Conservation (phyloP, 2,329 filamentous ascomycete species). For the Stagonosporopsis rhizophila region DNA sequence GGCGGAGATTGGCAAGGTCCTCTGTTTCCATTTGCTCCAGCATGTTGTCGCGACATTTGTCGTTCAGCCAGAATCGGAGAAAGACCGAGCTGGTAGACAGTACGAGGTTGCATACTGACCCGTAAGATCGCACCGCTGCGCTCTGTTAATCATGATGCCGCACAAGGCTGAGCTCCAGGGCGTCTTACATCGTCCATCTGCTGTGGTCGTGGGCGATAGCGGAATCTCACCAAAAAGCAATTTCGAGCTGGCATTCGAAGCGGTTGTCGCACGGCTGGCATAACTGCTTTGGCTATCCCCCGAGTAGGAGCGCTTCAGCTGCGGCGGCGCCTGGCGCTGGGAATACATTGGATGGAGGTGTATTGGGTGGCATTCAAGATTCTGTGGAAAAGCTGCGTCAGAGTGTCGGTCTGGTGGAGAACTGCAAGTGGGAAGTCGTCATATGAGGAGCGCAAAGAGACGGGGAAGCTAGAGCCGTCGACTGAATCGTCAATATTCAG, state of each 20-base stretch:
- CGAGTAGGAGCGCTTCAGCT: constrained; percentile 49
- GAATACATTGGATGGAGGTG: constrained; percentile 39
- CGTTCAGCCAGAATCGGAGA: constrained; percentile 58
- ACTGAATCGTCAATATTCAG: constrained; percentile 21
- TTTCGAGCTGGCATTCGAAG: constrained; percentile 48
- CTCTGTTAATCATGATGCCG: constrained; percentile 27
- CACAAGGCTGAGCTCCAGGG: constrained; percentile 10
- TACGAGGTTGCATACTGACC: constrained; percentile 58
- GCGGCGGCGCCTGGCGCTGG: constrained; percentile 42
- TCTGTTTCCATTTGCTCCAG: constrained; percentile 51
- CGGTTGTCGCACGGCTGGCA: constrained; percentile 43
- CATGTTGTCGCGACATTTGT: constrained; percentile 55
- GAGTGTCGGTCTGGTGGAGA: constrained; percentile 19
- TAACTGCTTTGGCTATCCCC: constrained; percentile 49
- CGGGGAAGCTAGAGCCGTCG: constrained; percentile 20
- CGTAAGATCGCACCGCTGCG: constrained; percentile 54
- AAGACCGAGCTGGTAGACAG: constrained; percentile 58
- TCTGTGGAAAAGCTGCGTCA: constrained; percentile 20
- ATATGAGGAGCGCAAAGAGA: constrained; percentile 20
- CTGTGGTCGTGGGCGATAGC: constrained; percentile 49
- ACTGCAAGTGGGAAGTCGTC: constrained; percentile 17
- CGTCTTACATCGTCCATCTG: constrained; percentile 47
- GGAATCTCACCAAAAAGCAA: constrained; percentile 60
- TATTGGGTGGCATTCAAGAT: constrained; percentile 28
- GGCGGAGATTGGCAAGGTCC: constrained; percentile 62